Percentiles rank a stretch among this genome's conserved stretches.
Evolutionary conservation across 176 grass and related monocot genomes (phyloP).

Genomic region (Miscanthus lutarioriparius): DNA sequence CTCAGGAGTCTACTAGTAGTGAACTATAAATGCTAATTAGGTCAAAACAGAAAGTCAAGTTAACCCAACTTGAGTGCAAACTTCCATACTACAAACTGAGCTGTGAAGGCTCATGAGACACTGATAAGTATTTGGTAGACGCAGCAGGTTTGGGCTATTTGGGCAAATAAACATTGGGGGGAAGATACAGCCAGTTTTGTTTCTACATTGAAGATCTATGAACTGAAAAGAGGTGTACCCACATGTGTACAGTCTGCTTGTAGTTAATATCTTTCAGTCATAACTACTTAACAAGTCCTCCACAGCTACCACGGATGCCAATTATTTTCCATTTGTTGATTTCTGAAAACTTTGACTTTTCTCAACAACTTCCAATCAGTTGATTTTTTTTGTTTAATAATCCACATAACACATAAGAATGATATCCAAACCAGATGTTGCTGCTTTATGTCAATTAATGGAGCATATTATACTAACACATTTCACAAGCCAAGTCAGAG

Average conservation of each 20-base stretch:
- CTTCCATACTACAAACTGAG: background rate
- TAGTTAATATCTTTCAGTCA: background rate
- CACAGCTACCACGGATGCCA: too few species aligned
- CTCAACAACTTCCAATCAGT: background rate
- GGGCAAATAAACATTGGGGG: background rate
- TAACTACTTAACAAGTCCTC: too few species aligned
- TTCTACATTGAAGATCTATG: background rate
- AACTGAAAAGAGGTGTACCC: background rate
- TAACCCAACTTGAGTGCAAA: background rate
- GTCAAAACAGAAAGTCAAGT: background rate
- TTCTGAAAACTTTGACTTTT: background rate
- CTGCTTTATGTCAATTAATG: background rate
- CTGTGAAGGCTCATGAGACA: background rate
- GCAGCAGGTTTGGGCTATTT: background rate
- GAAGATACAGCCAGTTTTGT: background rate
- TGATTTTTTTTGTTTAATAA: too few species aligned
- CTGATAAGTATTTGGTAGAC: background rate
- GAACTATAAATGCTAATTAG: background rate
- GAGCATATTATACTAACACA: background rate
- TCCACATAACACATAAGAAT: background rate
- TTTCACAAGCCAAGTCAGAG: background rate
- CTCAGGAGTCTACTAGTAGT: background rate
- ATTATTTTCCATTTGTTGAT: too few species aligned
- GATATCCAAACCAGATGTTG: background rate
- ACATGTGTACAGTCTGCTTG: background rate